These are phyloP conservation scores for Trifolium pratense DNA, from an alignment of 306 rosid genomes.

Conservation along the genomic window DNA sequence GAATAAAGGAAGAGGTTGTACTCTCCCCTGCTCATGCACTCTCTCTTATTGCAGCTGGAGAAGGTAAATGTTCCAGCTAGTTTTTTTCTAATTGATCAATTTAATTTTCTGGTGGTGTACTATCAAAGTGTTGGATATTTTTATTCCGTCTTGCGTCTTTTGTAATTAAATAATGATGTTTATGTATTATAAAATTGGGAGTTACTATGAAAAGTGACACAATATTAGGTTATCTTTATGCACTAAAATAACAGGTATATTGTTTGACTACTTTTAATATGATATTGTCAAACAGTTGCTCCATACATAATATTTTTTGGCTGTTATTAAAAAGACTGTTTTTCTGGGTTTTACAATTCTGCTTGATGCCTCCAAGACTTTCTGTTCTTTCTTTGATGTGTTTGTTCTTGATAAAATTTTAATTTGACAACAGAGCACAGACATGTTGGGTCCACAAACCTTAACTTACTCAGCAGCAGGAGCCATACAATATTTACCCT, in stretches of 20 bases:
- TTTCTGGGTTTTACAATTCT: conserved; percentile 32
- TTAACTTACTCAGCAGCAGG: conserved; percentile 96
- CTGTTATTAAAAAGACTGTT: conserved; percentile 26
- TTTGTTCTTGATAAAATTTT: conserved; percentile 35
- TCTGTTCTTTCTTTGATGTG: conserved; percentile 30
- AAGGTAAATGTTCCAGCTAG: conserved; percentile 63
- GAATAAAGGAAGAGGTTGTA: conserved; percentile 97
- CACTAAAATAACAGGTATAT: conserved; percentile 22
- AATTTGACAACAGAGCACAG: conserved; percentile 79
- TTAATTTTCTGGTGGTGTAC: conserved; percentile 36
- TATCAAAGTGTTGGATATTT: conserved; percentile 16
- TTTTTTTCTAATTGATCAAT: conserved; percentile 28
- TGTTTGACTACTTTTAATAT: conserved; percentile 27
- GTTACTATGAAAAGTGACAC: conserved; percentile 10
- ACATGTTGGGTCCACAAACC: conserved; percentile 97
- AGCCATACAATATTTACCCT: conserved; percentile 97
- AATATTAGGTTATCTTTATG: conserved; percentile 18
- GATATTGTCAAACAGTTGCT: conserved; percentile 12
- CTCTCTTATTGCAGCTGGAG: conserved; percentile 98
- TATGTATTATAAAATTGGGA: conserved; percentile 16
- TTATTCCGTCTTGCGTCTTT: conserved; percentile 3
- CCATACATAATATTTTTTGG: conserved; percentile 34
- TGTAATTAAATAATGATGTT: conserved; percentile 35
- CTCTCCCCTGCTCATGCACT: conserved; percentile 99
- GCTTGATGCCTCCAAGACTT: conserved; percentile 29